Percentiles rank a stretch among this genome's conserved stretches.
These are phyloP conservation scores for Tricholoma terreum DNA, from an alignment of 768 basidiomycete species.

Conservation along the genomic window DNA sequence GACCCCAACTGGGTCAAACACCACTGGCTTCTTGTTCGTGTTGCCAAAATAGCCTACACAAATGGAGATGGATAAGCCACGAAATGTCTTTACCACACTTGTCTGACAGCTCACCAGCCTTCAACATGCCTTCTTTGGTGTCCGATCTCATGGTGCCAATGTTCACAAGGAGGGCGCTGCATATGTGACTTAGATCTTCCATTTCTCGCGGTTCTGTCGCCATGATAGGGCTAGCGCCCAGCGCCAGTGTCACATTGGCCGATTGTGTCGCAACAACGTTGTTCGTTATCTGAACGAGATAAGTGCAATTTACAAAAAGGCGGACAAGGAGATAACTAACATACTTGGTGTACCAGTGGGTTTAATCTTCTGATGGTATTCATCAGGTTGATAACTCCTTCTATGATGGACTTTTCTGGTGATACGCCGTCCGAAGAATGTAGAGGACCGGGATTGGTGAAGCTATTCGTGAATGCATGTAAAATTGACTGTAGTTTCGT, in stretches of 20 bases:
- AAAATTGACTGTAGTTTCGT: slow-evolving; percentile 41
- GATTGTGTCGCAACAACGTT: slow-evolving; percentile 86
- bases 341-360: slow-evolving; percentile 82
- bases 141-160: slow-evolving; percentile 71
- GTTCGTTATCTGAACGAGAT: slow-evolving; percentile 73
- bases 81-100: not conserved
- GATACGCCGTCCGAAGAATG: not conserved
- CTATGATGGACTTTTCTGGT: slow-evolving; percentile 33
- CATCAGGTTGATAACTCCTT: slow-evolving; percentile 49
- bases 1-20: slow-evolving; percentile 91
- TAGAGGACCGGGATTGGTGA: slow-evolving; percentile 3
- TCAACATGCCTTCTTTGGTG: slow-evolving; percentile 69
- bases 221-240: slow-evolving; percentile 94
- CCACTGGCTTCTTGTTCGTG: slow-evolving; percentile 63
- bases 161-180: slow-evolving; percentile 76
- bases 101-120: slow-evolving; percentile 49
- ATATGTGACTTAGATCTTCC: slow-evolving; percentile 65
- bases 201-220: slow-evolving; percentile 82
- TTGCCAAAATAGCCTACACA: slow-evolving; percentile 56
- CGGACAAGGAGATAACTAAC: not conserved
- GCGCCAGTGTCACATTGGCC: slow-evolving; percentile 83
- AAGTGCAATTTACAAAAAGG: not conserved
- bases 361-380: slow-evolving; percentile 44
- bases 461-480: slow-evolving; percentile 35
- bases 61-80: not conserved